Conservation (phyloP, 768 basidiomycete genomes). For the Chalciporus chontae region DNA sequence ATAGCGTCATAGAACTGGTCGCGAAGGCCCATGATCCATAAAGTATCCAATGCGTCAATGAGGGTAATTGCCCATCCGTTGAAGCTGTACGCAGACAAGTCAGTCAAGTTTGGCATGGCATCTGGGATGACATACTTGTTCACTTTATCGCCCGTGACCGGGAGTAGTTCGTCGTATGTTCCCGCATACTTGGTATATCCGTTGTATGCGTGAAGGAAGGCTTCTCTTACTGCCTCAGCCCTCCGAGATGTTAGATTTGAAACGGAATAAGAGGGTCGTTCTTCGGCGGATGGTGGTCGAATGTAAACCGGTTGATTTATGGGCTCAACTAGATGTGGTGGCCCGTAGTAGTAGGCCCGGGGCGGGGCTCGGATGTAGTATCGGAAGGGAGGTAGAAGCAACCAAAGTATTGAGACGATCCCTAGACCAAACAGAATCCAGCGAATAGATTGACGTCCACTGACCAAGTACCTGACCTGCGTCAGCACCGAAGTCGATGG, state of each 20-base stretch:
- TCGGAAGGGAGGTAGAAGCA: neutral
- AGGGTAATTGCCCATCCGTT: constrained; percentile 65
- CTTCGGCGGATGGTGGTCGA: neutral
- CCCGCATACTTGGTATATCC: constrained; percentile 50
- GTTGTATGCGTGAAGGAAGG: constrained; percentile 55
- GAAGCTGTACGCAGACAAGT: constrained; percentile 24
- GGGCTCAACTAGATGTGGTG: neutral
- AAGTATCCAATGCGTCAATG: constrained; percentile 76
- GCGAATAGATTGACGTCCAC: neutral
- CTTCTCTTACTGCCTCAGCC: constrained; percentile 46
- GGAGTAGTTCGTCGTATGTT: constrained; percentile 51
- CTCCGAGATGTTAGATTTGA: constrained; percentile 35
- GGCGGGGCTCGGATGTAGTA: neutral
- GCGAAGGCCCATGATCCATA: constrained; percentile 76
- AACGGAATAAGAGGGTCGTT: neutral
- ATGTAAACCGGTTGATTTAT: neutral
- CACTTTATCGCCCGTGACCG: constrained; percentile 40
- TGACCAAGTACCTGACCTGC: neutral
- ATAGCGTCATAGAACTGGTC: constrained; percentile 63
- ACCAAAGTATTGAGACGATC: neutral
- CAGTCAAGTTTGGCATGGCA: neutral
- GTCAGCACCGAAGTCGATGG: neutral
- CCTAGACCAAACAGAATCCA: constrained; percentile 4
- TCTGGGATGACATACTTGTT: constrained; percentile 41
- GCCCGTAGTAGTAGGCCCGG: neutral